These are phyloP conservation scores for Cucurbita moschata DNA, from an alignment of 306 rosid species.

Conservation along the genomic window DNA sequence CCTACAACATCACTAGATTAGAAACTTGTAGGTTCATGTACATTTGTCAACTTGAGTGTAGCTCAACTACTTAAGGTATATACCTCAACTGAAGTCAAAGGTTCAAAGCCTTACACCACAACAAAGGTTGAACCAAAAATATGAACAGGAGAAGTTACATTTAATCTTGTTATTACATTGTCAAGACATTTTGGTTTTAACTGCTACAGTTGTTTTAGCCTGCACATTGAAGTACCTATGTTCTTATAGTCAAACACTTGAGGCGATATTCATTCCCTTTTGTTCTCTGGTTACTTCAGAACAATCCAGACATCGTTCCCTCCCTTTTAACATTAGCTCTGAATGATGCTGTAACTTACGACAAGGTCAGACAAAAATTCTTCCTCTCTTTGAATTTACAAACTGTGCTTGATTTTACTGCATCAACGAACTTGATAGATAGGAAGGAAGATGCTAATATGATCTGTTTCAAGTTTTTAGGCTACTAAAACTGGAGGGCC, in stretches of 20 bases:
- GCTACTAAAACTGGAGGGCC: conserved; percentile 95
- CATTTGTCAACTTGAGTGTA: background rate
- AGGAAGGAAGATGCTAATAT: conserved; percentile 15
- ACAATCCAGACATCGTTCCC: conserved; percentile 51
- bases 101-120: too few species aligned
- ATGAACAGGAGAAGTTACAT: background rate
- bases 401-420: conserved; percentile 1
- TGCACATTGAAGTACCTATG: background rate
- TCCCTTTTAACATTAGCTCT: conserved; percentile 58
- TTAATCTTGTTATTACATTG: background rate
- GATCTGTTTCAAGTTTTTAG: conserved; percentile 40
- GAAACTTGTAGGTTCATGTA: background rate
- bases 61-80: too few species aligned
- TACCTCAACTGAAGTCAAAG: too few species aligned
- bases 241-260: background rate
- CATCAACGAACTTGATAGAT: background rate
- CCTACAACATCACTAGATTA: background rate
- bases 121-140: too few species aligned
- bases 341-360: conserved; percentile 77
- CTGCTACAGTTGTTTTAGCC: background rate
- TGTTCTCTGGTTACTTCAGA: conserved; percentile 33
- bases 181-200: background rate
- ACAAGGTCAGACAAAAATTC: conserved; percentile 48
- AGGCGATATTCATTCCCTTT: background rate
- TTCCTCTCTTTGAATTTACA: background rate